A percentile compares a stretch with the other conserved stretches of the same genome.
These are phyloP conservation scores for Adansonia grandidieri DNA, from an alignment of 441 rosid species.

Conservation along the genomic window DNA sequence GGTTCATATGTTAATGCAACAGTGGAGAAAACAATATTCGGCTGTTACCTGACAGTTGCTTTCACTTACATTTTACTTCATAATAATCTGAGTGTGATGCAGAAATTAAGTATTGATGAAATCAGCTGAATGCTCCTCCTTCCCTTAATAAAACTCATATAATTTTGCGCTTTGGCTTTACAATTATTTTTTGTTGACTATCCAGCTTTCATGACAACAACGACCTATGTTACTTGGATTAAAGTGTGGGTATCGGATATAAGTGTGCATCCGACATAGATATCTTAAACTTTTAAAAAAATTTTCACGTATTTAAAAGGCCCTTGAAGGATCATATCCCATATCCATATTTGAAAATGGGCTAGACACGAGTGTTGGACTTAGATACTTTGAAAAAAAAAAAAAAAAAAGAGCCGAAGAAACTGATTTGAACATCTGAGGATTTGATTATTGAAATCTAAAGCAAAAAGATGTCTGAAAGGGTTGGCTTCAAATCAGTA, in stretches of 20 bases:
- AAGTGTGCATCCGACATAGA: no score
- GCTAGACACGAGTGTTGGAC: no score
- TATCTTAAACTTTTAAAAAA: no score
- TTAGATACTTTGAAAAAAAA: no score
- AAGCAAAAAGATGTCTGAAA: neutral
- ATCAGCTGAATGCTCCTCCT: constrained; percentile 7
- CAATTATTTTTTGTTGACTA: neutral
- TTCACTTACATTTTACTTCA: neutral
- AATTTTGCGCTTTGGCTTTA: neutral
- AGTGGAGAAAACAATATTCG: neutral
- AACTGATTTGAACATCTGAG: neutral
- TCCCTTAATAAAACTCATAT: neutral
- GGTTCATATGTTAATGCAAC: no score
- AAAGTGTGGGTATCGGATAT: no score
- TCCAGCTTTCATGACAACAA: neutral
- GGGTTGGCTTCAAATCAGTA: neutral
- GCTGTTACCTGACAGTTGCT: neutral
- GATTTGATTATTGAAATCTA: neutral
- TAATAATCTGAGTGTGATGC: neutral
- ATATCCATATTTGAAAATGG: neutral
- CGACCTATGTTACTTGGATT: neutral
- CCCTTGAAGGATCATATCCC: no score
- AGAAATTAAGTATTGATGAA: constrained; percentile 6
- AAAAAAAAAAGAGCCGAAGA: no score
- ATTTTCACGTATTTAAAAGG: no score